A percentile compares a stretch with the other conserved stretches of the same genome.
phyloP scores from a whole-genome alignment of 139 green algal species.

The Gonium pectorale region DNA sequence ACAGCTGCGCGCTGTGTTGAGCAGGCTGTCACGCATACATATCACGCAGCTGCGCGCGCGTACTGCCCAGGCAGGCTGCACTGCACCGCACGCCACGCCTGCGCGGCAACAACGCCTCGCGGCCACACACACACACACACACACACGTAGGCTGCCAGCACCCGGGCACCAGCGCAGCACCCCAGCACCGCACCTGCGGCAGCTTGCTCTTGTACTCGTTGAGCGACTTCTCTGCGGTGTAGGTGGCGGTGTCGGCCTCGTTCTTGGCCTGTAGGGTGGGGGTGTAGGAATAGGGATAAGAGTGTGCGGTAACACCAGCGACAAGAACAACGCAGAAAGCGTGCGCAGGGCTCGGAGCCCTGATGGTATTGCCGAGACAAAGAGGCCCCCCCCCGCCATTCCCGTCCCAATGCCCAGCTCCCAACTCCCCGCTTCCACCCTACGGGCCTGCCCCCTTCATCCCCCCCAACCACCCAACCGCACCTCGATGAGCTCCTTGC shows the following conservation, averaged over 20 bases:
- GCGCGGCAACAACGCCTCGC: no score
- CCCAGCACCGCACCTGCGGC: constrained; percentile 12
- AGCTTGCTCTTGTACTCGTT: constrained; percentile 94
- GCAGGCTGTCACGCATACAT: not conserved
- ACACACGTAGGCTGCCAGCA: not conserved
- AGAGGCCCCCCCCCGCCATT: no score
- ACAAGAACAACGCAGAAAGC: no score
- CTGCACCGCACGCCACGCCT: no score
- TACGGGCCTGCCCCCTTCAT: no score
- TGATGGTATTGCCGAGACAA: no score
- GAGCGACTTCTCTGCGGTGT: constrained; percentile 91
- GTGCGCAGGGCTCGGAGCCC: no score
- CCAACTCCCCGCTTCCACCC: no score
- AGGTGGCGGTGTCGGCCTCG: constrained; percentile 92
- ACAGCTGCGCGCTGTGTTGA: not conserved
- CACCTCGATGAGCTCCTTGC: constrained; percentile 96
- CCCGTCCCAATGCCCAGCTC: no score
- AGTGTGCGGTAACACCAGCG: no score
- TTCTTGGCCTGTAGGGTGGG: constrained; percentile 71
- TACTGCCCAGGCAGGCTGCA: not conserved
- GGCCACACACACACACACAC: no score
- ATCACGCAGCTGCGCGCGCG: not conserved
- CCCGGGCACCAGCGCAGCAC: not conserved
- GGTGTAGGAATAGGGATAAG: no score
- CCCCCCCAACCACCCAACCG: not conserved